Evolutionary conservation across 768 basidiomycete species (phyloP), one percentile per base, ranked within the genome.

Genomic region (Lactifluus echinatus): DNA sequence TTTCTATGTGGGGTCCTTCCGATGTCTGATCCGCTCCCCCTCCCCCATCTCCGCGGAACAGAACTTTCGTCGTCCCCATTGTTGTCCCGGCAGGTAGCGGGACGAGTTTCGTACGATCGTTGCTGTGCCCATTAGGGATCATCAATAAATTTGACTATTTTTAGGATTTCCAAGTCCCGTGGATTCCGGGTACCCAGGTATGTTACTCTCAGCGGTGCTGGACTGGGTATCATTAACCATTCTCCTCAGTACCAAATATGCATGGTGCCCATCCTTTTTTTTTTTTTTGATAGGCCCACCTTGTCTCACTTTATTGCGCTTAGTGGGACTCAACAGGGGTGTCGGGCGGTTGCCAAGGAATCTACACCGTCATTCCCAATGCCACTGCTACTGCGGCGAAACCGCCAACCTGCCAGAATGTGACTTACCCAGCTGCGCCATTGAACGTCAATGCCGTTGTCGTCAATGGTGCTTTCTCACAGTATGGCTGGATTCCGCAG

Each of bases 241-340:
- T 14, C 28, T 26, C n/a, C n/a, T 48, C n/a, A 81, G 78, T 85
- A 82, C 66, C 81, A 84, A 72, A 79, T 82, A 63, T 85, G 83
- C 72, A 84, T 85, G 82, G 81, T 82, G 40, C 50, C 72, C 47
- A 0, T 31, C 28, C 17, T 46, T 29, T 26, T 23, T 14, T 10
- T 24, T 15, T 19, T 14, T 10, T n/a, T 15, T 26, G 47, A 28
- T 24, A 23, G 34, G 26, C 21, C n/a, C 29, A 23, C 15, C 36
- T 40, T 19, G 1, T 14, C 46, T 14, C 55, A 56, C 46, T 0
- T 21, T 46, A 2, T 3, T 31, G n/a, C n/a, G n/a, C n/a, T 4
- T n/a, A 83, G 81, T 80, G 81, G 56, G 83, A 82, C 61, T 74
- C 67, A 42, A 75, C 75, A 33, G 82, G 81, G 4, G 77, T 76